Evolutionary conservation across 139 green algal species (phyloP), one percentile per base, ranked within the genome.

Genomic region (Coelastrella sp.): DNA sequence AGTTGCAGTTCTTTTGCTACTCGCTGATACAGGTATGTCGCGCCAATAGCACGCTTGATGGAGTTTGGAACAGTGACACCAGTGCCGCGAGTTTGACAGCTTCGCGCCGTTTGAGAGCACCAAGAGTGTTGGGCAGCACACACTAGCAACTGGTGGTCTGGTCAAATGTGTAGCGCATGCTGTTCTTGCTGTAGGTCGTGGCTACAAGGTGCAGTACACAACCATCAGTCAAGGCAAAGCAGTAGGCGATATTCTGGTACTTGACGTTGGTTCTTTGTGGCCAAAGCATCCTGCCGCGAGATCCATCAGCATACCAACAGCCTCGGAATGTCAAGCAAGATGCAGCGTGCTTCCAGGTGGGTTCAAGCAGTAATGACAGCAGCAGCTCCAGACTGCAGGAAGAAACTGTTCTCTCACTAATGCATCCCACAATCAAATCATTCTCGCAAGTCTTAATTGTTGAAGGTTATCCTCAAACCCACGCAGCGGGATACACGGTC

Each of bases 241-340:
- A 80, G 40, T 17, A 63, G 72, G 72, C 72, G 41, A 30, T 23
- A 27, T 80, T 21, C 27, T 80, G 21, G 72, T 80, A 9, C 72
- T 80, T 35, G 72, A 80, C 38, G 72, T 80, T 0, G 19, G 48
- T 9, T 64, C 40, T 11, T 17, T 80, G 43, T 80, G 40, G 40
- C 41, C n/a, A 13, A 80, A 63, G 43, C n/a, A 57, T 17, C 67
- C 67, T n/a, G 17, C 25, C 37, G 17, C 32, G 53, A 32, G 17
- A 35, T 5, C 67, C 34, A 21, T 35, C 34, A 48, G 67, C 30
- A 17, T 76, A 8, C 5, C 19, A 21, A 72, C 27, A 27, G 41
- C 11, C 23, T 27, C 6, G 17, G 63, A 72, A 21, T 72, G 63
- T 13, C 63, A 72, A 30, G 27, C 40, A 30, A 23, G 63, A 40